These are phyloP conservation scores for Cryphonectria naterciae DNA, from an alignment of 2,329 filamentous ascomycete species.

Conservation along the genomic window DNA sequence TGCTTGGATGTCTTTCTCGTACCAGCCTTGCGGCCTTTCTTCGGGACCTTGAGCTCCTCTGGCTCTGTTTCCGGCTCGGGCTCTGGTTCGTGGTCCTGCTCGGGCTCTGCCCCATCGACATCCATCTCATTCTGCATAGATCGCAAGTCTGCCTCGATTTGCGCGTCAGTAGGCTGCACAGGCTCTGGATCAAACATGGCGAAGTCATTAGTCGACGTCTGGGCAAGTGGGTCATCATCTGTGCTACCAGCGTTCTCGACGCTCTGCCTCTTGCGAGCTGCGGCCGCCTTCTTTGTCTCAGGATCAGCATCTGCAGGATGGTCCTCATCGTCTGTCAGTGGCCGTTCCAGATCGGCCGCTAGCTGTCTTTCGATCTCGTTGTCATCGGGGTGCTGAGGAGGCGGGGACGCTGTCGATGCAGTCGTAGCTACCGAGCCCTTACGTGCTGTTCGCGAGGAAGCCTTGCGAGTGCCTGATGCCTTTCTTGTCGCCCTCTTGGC, in stretches of 20 bases:
- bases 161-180: conserved; percentile 49
- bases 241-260: conserved; percentile 32
- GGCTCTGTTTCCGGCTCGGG: conserved; percentile 31
- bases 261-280: conserved; percentile 36
- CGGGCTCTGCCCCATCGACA: conserved; percentile 34
- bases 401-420: conserved; percentile 44
- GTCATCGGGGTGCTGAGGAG: conserved; percentile 57
- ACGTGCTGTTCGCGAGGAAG: conserved; percentile 40
- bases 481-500: conserved; percentile 49
- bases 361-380: conserved; percentile 69
- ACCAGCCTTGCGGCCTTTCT: conserved; percentile 59
- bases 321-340: conserved; percentile 58
- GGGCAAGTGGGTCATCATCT: conserved; percentile 27
- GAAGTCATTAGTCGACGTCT: conserved; percentile 42
- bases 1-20: conserved; percentile 58
- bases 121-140: conserved; percentile 56
- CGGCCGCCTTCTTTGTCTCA: conserved; percentile 44
- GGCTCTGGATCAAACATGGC: conserved; percentile 58
- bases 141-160: conserved; percentile 55
- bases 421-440: conserved; percentile 51
- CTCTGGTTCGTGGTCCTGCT: conserved; percentile 36
- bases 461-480: conserved; percentile 48
- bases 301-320: conserved; percentile 46
- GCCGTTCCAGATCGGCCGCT: conserved; percentile 65
- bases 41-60: conserved; percentile 51